Percentiles rank a stretch among this genome's conserved stretches.
These are phyloP conservation scores for Remersonia thermophila DNA, from an alignment of 2,329 filamentous ascomycete species.

Conservation along the genomic window DNA sequence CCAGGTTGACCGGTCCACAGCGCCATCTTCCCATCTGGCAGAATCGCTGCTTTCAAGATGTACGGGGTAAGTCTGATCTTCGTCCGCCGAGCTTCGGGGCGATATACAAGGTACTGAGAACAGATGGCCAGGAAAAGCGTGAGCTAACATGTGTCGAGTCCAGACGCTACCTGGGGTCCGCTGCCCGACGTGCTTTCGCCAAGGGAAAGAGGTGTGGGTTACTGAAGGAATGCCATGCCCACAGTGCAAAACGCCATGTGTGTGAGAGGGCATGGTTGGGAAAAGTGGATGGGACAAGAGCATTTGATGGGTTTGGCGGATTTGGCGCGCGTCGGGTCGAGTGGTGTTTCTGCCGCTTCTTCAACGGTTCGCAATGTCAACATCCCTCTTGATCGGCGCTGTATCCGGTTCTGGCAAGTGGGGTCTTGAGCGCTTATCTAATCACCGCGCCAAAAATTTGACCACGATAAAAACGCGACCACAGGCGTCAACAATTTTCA, in stretches of 20 bases:
- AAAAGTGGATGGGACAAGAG: too few species aligned
- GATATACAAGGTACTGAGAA: neutral
- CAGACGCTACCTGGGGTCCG: conserved; percentile 35
- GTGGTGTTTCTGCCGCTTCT: too few species aligned
- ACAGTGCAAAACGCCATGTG: conserved; percentile 9
- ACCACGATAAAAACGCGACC: conserved; percentile 2
- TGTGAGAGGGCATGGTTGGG: neutral
- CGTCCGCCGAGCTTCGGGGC: neutral
- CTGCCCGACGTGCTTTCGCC: conserved; percentile 37
- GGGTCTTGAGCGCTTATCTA: conserved; percentile 3
- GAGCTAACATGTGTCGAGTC: conserved; percentile 1
- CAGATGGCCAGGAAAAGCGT: too few species aligned
- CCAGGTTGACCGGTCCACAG: too few species aligned
- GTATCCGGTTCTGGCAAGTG: too few species aligned
- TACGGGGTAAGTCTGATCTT: neutral
- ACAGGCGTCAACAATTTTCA: conserved; percentile 1
- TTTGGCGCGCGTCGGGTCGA: too few species aligned
- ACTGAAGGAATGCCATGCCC: conserved; percentile 39
- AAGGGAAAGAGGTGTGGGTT: conserved; percentile 43
- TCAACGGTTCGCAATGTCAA: too few species aligned
- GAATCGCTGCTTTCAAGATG: too few species aligned
- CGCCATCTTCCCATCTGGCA: too few species aligned
- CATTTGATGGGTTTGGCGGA: too few species aligned
- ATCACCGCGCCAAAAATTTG: neutral
- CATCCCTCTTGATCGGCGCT: too few species aligned